phyloP scores from a whole-genome alignment of 2,329 filamentous ascomycete species.

The Aspergillus fumigatiaffinis region DNA sequence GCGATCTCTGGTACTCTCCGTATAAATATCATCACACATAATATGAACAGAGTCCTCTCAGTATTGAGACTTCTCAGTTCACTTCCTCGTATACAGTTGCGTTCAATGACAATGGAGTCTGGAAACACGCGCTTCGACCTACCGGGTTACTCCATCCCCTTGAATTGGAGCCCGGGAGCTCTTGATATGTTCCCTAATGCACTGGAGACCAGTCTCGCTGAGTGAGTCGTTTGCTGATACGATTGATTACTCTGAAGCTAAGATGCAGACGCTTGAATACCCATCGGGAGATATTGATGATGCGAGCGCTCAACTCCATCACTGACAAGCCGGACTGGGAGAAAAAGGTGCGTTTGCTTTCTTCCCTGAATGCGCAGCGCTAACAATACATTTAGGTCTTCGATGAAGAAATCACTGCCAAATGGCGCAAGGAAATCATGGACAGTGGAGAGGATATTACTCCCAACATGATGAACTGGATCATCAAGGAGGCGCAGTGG shows the following conservation, averaged over 20 bases:
- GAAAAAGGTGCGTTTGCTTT: background rate
- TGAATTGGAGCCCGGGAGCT: background rate
- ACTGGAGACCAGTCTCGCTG: background rate
- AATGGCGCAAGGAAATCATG: conserved; percentile 29
- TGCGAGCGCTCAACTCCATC: conserved; percentile 40
- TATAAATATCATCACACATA: background rate
- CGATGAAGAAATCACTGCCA: conserved; percentile 27
- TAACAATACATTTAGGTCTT: conserved; percentile 22
- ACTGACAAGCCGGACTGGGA: conserved; percentile 45
- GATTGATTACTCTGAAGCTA: background rate
- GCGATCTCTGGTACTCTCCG: background rate
- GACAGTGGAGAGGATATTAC: conserved; percentile 25
- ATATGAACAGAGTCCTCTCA: background rate
- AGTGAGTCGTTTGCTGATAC: background rate
- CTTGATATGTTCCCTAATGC: background rate
- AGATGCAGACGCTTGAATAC: background rate
- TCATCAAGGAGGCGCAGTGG: conserved; percentile 48
- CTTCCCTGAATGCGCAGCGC: background rate
- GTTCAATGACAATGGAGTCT: background rate
- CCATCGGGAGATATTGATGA: conserved; percentile 32
- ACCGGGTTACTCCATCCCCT: background rate
- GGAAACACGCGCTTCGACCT: background rate
- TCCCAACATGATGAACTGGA: conserved; percentile 34
- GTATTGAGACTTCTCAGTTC: background rate
- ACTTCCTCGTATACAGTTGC: background rate